Conservation (phyloP, 306 rosid genomes). For the cucumber (Cucumis sativus) region Cucumber_9930_V3 NC_026655.2:24343501-24344000, state of each 20-base stretch:
- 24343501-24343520: conserved; percentile 30
- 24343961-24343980: too few relatives aligned
- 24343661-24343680: conserved; percentile 40
- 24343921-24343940: too few relatives aligned
- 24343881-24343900: neutral
- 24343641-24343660: conserved; percentile 50
- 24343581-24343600: conserved; percentile 43
- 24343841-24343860: neutral
- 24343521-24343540: conserved; percentile 33
- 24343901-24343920: neutral
- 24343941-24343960: too few relatives aligned
- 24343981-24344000: too few relatives aligned
- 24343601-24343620: conserved; percentile 31
- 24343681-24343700: conserved; percentile 31
- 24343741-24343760: conserved; percentile 53
- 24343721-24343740: conserved; percentile 55
- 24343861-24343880: neutral
- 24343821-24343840: neutral
- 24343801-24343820: neutral
- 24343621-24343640: conserved; percentile 47
- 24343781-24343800: conserved; percentile 52
- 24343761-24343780: conserved; percentile 39
- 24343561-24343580: conserved; percentile 45
- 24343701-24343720: conserved; percentile 63
- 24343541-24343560: conserved; percentile 37